These are phyloP conservation scores for Scenedesmus sp. DNA, from an alignment of 163 green algal species.

Conservation along the genomic window DNA sequence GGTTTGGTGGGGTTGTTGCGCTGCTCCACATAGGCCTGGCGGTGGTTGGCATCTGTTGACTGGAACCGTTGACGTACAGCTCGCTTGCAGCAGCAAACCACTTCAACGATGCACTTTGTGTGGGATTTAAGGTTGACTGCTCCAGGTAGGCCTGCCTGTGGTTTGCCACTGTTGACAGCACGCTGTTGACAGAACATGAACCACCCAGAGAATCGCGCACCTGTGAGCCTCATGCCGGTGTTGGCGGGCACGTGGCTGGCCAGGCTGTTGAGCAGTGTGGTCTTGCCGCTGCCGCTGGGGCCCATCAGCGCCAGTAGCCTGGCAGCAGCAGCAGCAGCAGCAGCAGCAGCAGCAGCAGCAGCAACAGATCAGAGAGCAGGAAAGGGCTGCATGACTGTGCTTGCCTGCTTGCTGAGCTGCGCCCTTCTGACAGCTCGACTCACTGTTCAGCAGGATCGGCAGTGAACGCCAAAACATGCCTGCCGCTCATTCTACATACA, in stretches of 20 bases:
- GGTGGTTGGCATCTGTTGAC: slow-evolving; percentile 15
- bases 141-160: slow-evolving; percentile 87
- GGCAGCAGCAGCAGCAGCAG: neutral
- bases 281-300: slow-evolving; percentile 84
- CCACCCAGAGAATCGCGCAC: neutral
- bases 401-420: no score
- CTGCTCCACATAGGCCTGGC: slow-evolving; percentile 92
- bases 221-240: slow-evolving; percentile 52
- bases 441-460: no score
- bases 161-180: neutral
- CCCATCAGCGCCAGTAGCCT: slow-evolving; percentile 68
- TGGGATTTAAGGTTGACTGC: slow-evolving; percentile 64
- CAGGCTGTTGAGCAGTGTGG: slow-evolving; percentile 87
- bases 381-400: neutral
- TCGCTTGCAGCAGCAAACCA: neutral
- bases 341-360: neutral
- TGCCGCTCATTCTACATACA: no score
- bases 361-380: neutral
- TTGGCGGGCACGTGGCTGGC: slow-evolving; percentile 76
- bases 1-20: slow-evolving; percentile 77
- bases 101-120: neutral
- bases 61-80: neutral
- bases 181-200: no score
- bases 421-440: no score
- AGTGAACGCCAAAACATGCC: no score